Conservation (phyloP, 768 basidiomycete genomes). For the Hirschioporus abietinus region DNA sequence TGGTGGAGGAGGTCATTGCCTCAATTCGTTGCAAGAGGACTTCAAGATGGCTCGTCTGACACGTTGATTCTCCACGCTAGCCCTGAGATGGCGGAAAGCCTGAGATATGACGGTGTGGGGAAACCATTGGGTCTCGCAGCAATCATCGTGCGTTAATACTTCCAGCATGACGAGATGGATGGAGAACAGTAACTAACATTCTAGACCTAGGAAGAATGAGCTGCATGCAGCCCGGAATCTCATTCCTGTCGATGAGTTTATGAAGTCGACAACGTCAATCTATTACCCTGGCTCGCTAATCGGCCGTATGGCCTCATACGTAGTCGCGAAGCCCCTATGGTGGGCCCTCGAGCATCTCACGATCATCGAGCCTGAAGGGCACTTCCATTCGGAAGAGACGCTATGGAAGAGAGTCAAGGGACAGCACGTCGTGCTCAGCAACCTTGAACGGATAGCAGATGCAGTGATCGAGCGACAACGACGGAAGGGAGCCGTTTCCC, state of each 20-base stretch:
- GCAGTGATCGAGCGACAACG: slow-evolving; percentile 42
- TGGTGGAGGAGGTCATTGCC: slow-evolving; percentile 84
- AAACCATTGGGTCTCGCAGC: slow-evolving; percentile 69
- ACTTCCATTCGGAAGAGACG: slow-evolving; percentile 33
- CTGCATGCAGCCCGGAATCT: slow-evolving; percentile 40
- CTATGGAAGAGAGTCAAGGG: slow-evolving; percentile 58
- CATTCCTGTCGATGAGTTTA: slow-evolving; percentile 49
- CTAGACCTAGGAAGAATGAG: slow-evolving; percentile 49
- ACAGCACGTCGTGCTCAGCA: slow-evolving; percentile 62
- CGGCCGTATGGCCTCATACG: slow-evolving; percentile 58
- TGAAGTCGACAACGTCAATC: slow-evolving; percentile 52
- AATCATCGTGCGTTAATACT: slow-evolving; percentile 58
- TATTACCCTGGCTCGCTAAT: slow-evolving; percentile 67
- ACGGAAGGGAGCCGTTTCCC: slow-evolving; percentile 34
- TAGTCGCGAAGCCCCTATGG: slow-evolving; percentile 78
- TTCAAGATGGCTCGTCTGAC: slow-evolving; percentile 40
- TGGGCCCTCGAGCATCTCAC: slow-evolving; percentile 83
- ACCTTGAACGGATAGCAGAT: slow-evolving; percentile 65
- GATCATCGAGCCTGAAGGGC: slow-evolving; percentile 57
- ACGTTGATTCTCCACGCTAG: slow-evolving; percentile 57
- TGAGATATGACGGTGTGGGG: slow-evolving; percentile 64
- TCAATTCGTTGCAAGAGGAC: slow-evolving; percentile 50
- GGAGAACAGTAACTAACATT: not conserved
- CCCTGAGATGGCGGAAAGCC: slow-evolving; percentile 47
- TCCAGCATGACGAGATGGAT: not conserved